phyloP scores from a whole-genome alignment of 2,329 filamentous ascomycete genomes.

The Aspergillus glaucus region DNA sequence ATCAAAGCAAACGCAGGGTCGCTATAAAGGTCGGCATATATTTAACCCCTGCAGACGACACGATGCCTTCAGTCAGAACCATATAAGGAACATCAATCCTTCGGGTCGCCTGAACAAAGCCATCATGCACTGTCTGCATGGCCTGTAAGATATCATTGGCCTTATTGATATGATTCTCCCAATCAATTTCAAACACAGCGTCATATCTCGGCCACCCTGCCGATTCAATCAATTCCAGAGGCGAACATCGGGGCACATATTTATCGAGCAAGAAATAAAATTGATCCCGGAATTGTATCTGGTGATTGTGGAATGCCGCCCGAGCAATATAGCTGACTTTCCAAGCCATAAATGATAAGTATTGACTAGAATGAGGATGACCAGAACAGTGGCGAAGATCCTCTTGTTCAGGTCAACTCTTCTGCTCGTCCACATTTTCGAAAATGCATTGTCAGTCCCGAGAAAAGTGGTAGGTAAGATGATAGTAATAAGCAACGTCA shows the following conservation, averaged over 20 bases:
- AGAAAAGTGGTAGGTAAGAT: not conserved
- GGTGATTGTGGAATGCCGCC: constrained; percentile 2
- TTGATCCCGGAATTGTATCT: constrained; percentile 12
- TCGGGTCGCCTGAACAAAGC: constrained; percentile 27
- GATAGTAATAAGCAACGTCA: not conserved
- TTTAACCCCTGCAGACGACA: constrained; percentile 40
- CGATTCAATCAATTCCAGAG: constrained; percentile 4
- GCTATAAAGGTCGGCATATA: constrained; percentile 43
- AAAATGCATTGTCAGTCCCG: not conserved
- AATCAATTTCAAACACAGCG: constrained; percentile 10
- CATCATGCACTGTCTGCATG: constrained; percentile 26
- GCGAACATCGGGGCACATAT: constrained; percentile 12
- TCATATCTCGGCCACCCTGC: constrained; percentile 11
- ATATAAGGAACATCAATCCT: constrained; percentile 19
- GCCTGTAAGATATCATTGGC: constrained; percentile 20
- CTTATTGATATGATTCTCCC: constrained; percentile 22
- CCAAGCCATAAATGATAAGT: constrained; percentile 4
- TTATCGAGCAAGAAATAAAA: constrained; percentile 13
- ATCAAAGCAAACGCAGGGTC: constrained; percentile 43
- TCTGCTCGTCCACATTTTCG: not conserved
- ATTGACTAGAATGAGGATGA: constrained; percentile 4
- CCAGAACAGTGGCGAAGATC: not conserved
- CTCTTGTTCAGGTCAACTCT: not conserved
- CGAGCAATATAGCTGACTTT: not conserved
- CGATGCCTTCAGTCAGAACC: constrained; percentile 37